Percentiles rank a stretch among this genome's conserved stretches.
Evolutionary conservation across 1,284 basidiomycete genomes (phyloP).

Genomic region (Cutaneotrichosporon cavernicola): DNA sequence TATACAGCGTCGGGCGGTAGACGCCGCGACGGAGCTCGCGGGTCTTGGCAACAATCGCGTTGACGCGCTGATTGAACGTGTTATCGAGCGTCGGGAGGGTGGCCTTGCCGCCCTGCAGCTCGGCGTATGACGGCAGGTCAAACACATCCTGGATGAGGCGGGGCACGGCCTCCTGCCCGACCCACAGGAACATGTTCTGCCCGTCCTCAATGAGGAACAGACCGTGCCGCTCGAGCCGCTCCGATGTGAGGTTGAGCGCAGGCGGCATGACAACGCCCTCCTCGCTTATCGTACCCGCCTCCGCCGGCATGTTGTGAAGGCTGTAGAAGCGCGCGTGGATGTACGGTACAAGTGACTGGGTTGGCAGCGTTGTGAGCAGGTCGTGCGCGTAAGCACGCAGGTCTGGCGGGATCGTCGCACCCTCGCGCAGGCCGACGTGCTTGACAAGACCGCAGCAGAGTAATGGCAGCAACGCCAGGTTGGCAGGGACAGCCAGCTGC

Average conservation of each 20-base stretch:
- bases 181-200: slow-evolving; percentile 96
- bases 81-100: slow-evolving; percentile 88
- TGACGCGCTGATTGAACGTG: slow-evolving; percentile 86
- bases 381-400: slow-evolving; percentile 93
- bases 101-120: slow-evolving; percentile 86
- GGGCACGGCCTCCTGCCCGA: slow-evolving; percentile 94
- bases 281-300: slow-evolving; percentile 51
- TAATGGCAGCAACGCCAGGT: slow-evolving; percentile 90
- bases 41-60: slow-evolving; percentile 88
- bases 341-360: slow-evolving; percentile 87
- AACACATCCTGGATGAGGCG: slow-evolving; percentile 94
- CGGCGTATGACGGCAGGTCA: slow-evolving; percentile 81
- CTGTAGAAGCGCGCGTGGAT: slow-evolving; percentile 94
- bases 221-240: slow-evolving; percentile 90
- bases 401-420: slow-evolving; percentile 93
- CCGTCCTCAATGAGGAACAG: slow-evolving; percentile 96
- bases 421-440: slow-evolving; percentile 93
- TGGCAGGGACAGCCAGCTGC: slow-evolving; percentile 88
- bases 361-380: slow-evolving; percentile 84
- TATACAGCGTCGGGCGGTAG: slow-evolving; percentile 91
- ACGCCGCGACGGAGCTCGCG: slow-evolving; percentile 75
- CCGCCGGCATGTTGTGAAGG: slow-evolving; percentile 80
- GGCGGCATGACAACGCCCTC: slow-evolving; percentile 47
- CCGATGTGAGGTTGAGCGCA: slow-evolving; percentile 87
- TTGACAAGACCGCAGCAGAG: slow-evolving; percentile 87